These are phyloP conservation scores for Obelidium mucronatum DNA, from an alignment of 192 early-diverging fungal species.

Conservation along the genomic window DNA sequence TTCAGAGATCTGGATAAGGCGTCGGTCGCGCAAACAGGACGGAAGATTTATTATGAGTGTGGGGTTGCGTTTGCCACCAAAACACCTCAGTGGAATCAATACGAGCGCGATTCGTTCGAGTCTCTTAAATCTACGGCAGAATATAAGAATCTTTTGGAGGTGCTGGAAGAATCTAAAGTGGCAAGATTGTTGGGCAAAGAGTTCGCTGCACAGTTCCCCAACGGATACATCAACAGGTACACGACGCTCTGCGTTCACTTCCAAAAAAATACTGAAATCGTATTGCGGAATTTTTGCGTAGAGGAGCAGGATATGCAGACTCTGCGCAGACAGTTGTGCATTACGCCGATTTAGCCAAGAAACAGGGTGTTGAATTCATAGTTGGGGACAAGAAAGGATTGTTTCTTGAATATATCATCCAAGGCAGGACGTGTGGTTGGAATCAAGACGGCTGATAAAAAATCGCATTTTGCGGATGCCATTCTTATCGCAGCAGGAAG, in stretches of 20 bases:
- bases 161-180: too few species aligned
- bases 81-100: not conserved
- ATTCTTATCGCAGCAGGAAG: constrained; percentile 59
- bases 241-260: too few species aligned
- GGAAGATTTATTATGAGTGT: constrained; percentile 36
- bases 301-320: constrained; percentile 24
- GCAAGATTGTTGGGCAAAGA: not conserved
- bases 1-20: constrained; percentile 37
- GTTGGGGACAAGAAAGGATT: not conserved
- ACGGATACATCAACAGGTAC: constrained; percentile 23
- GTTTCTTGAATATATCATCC: constrained; percentile 3
- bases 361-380: constrained; percentile 26
- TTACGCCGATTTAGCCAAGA: constrained; percentile 9
- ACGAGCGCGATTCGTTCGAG: too few species aligned
- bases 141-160: too few species aligned
- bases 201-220: not conserved
- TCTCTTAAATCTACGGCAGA: too few species aligned
- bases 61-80: constrained; percentile 33
- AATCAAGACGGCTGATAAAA: constrained; percentile 51
- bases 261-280: too few species aligned
- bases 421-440: constrained; percentile 37
- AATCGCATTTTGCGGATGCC: constrained; percentile 41
- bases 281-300: too few species aligned
- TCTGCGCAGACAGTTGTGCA: constrained; percentile 20
- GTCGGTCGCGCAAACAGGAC: not conserved